Conservation (phyloP, 129 eudicot genomes). For the Artemisia argyi region DNA sequence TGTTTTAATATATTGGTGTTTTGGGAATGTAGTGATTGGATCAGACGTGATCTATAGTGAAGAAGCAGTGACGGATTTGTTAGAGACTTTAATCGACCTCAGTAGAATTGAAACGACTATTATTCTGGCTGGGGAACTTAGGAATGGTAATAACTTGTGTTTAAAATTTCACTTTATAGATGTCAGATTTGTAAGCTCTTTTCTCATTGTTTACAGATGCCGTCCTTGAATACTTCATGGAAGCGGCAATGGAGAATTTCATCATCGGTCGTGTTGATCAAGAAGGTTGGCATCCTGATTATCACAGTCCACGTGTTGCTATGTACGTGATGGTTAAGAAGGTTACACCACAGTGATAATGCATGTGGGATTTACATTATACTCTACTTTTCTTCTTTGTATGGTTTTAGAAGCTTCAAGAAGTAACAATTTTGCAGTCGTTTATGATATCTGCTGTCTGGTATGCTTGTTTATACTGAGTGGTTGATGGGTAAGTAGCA, state of each 20-base stretch:
- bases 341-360: slow-evolving; percentile 2
- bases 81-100: slow-evolving; percentile 58
- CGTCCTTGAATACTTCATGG: slow-evolving; percentile 80
- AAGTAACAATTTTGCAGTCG: neutral
- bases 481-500: neutral
- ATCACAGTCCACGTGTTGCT: slow-evolving; percentile 73
- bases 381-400: neutral
- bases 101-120: slow-evolving; percentile 71
- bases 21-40: slow-evolving; percentile 58
- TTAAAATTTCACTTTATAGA: neutral
- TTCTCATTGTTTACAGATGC: slow-evolving; percentile 56
- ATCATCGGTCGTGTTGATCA: slow-evolving; percentile 71
- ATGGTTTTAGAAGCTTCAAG: neutral
- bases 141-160: slow-evolving; percentile 59
- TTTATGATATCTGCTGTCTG: neutral
- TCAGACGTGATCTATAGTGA: slow-evolving; percentile 91
- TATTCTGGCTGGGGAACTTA: slow-evolving; percentile 89
- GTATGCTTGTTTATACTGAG: too few relatives aligned
- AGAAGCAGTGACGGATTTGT: slow-evolving; percentile 79
- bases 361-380: neutral
- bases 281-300: slow-evolving; percentile 84
- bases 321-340: slow-evolving; percentile 65
- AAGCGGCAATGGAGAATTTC: slow-evolving; percentile 72
- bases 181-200: neutral
- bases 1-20: neutral